Evolutionary conservation across 495 filamentous ascomycete genomes (phyloP).

Genomic region (Talaromyces adpressus): DNA sequence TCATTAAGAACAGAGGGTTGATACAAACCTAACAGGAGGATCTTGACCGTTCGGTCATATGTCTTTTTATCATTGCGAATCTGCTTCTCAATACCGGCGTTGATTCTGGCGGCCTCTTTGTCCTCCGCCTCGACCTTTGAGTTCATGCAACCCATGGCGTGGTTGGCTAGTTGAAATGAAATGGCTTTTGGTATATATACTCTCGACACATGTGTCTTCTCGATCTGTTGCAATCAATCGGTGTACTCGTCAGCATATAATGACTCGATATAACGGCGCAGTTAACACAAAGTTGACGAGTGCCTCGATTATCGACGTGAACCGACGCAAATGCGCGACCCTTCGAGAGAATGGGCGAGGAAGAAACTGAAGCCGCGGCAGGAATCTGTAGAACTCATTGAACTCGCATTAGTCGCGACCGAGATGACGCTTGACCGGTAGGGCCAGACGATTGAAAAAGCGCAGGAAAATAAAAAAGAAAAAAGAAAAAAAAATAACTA

Average conservation of each 20-base stretch:
- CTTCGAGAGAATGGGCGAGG: background rate
- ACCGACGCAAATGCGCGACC: background rate
- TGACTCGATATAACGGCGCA: no score
- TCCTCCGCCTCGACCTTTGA: constrained; percentile 34
- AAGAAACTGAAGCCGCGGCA: background rate
- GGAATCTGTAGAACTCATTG: background rate
- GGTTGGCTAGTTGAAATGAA: background rate
- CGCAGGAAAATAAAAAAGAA: background rate
- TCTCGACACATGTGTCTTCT: background rate
- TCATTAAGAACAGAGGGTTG: background rate
- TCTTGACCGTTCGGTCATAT: constrained; percentile 73
- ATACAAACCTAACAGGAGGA: constrained; percentile 67
- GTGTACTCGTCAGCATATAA: no score
- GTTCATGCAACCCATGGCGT: constrained; percentile 34
- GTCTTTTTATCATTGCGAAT: constrained; percentile 78
- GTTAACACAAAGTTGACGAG: no score
- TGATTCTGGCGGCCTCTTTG: constrained; percentile 33
- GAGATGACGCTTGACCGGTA: background rate
- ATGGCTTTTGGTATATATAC: background rate
- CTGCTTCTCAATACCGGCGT: constrained; percentile 63
- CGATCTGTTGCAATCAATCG: background rate
- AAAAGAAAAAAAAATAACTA: background rate
- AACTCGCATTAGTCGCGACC: background rate
- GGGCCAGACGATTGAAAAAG: background rate
- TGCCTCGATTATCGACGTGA: background rate